phyloP scores from a whole-genome alignment of 2,329 filamentous ascomycete species.

The Aureobasidium namibiae region DNA sequence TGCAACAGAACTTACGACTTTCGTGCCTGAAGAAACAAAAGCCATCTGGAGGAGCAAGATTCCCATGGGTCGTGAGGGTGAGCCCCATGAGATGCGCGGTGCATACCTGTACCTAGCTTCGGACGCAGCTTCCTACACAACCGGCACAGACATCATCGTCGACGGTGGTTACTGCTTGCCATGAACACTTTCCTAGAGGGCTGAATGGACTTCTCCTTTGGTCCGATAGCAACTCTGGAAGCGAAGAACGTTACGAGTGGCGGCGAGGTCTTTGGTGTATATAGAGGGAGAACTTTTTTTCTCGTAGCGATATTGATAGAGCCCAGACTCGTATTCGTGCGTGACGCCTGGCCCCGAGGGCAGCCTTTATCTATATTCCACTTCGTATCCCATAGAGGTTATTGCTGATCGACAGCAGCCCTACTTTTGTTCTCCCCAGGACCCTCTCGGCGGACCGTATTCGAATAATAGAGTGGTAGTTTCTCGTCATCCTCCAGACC shows the following conservation, averaged over 20 bases:
- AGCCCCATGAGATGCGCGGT: conserved; percentile 69
- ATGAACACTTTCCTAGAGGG: not conserved
- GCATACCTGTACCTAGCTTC: conserved; percentile 74
- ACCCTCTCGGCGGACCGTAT: not conserved
- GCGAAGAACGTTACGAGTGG: not conserved
- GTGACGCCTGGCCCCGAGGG: not conserved
- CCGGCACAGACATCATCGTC: conserved; percentile 56
- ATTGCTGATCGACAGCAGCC: not conserved
- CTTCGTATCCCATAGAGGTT: not conserved
- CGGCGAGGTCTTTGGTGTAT: not conserved
- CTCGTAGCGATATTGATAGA: conserved; percentile 9
- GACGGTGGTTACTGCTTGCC: conserved; percentile 36
- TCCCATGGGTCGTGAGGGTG: conserved; percentile 63
- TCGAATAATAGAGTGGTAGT: not conserved
- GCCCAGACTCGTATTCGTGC: not conserved
- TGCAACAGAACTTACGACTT: conserved; percentile 61
- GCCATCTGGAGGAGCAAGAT: conserved; percentile 69
- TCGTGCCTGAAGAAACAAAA: conserved; percentile 58
- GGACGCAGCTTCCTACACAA: conserved; percentile 76
- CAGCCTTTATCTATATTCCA: not conserved
- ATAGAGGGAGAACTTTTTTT: not conserved
- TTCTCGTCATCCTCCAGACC: not conserved
- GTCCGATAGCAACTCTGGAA: not conserved
- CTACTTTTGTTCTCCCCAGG: not conserved
- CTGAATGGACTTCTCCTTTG: not conserved